A percentile compares a stretch with the other conserved stretches of the same genome.
Conservation (phyloP, 441 rosid genomes). For the Theobroma grandiflorum region DNA sequence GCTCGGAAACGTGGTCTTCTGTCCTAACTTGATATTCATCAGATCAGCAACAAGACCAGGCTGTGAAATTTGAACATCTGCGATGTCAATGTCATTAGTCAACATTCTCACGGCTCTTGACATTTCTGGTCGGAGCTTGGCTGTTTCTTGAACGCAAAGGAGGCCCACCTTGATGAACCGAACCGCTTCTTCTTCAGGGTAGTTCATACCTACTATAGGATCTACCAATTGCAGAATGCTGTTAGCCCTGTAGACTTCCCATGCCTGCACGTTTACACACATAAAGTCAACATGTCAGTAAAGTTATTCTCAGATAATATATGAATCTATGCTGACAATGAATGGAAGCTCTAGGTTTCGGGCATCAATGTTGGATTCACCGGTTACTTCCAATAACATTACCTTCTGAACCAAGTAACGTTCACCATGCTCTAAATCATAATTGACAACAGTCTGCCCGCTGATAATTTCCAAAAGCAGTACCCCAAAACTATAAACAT, state of each 20-base stretch:
- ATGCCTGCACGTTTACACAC: conserved; percentile 45
- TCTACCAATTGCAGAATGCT: conserved; percentile 42
- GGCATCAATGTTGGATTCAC: not conserved
- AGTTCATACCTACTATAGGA: conserved; percentile 42
- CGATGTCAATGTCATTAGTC: conserved; percentile 39
- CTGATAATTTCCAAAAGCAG: conserved; percentile 48
- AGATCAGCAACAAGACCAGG: conserved; percentile 58
- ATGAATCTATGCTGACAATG: no score
- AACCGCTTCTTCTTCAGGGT: conserved; percentile 49
- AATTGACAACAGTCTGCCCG: conserved; percentile 36
- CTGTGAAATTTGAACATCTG: conserved; percentile 35
- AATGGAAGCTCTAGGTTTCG: not conserved
- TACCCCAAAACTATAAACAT: conserved; percentile 56
- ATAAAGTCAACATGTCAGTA: not conserved
- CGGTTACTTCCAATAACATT: not conserved
- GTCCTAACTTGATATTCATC: conserved; percentile 50
- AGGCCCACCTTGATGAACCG: conserved; percentile 53
- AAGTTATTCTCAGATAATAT: not conserved
- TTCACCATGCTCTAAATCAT: conserved; percentile 55
- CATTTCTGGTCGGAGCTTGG: conserved; percentile 57
- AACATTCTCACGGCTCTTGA: conserved; percentile 46
- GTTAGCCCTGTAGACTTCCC: conserved; percentile 43
- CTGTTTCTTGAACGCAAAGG: conserved; percentile 63
- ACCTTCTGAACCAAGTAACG: conserved; percentile 66
- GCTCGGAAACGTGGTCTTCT: conserved; percentile 30